phyloP scores from a whole-genome alignment of 805 yeast genomes.

The Lipomyces sp. region DNA sequence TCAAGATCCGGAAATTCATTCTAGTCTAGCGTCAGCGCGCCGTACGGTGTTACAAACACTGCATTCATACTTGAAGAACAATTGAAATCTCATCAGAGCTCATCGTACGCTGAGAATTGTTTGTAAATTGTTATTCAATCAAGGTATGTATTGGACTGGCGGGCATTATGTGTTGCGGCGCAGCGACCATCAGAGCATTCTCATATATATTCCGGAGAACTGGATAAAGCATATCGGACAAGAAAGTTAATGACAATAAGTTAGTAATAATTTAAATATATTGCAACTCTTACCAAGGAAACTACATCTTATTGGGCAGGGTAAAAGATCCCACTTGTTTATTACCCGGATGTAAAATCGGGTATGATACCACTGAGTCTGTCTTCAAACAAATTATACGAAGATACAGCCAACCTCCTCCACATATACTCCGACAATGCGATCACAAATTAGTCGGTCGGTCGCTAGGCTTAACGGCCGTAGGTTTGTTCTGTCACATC shows the following conservation, averaged over 20 bases:
- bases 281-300: too few species aligned
- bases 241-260: not conserved
- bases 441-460: conserved; percentile 11
- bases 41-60: not conserved
- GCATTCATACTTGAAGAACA: conserved; percentile 7
- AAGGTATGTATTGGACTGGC: not conserved
- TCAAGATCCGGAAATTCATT: conserved; percentile 28
- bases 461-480: conserved; percentile 4
- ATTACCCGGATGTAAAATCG: not conserved
- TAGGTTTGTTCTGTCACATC: not conserved
- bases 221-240: not conserved
- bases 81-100: conserved; percentile 4
- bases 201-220: not conserved
- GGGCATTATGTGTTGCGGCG: not conserved
- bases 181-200: not conserved
- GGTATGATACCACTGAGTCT: too few species aligned
- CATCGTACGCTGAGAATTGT: not conserved
- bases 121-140: not conserved
- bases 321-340: not conserved
- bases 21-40: not conserved
- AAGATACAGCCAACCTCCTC: not conserved
- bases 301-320: too few species aligned
- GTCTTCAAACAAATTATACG: not conserved
- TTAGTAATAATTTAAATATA: too few species aligned
- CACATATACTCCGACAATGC: not conserved